Evolutionary conservation across 768 basidiomycete genomes (phyloP).

Genomic region (Leccinum uliginosum): DNA sequence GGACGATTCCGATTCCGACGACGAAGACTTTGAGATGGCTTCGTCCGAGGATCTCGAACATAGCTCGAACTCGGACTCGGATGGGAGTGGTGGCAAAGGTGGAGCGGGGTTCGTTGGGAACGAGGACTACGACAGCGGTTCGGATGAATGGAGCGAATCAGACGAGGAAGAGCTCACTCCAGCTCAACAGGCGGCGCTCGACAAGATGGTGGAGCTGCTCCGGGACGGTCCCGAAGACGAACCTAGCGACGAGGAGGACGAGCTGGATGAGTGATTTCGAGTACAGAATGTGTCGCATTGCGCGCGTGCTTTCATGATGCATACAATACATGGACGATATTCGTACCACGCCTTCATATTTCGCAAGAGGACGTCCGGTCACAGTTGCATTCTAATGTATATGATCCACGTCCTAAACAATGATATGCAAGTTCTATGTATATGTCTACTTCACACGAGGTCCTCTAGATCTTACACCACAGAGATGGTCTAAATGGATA

Average conservation of each 20-base stretch:
- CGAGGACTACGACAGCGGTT: conserved; percentile 29
- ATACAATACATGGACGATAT: no score
- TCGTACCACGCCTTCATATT: no score
- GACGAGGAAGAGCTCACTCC: conserved; percentile 48
- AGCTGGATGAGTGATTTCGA: conserved; percentile 41
- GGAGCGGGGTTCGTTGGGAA: conserved; percentile 21
- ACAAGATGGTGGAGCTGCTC: conserved; percentile 64
- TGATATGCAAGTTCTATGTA: neutral
- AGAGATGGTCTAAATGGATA: no score
- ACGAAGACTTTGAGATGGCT: conserved; percentile 31
- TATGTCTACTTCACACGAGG: neutral
- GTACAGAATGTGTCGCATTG: neutral
- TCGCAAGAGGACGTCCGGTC: no score
- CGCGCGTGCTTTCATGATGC: neutral
- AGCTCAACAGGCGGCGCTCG: conserved; percentile 52
- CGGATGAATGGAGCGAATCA: conserved; percentile 29
- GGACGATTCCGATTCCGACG: conserved; percentile 34
- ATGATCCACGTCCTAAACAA: neutral
- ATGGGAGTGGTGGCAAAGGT: conserved; percentile 22
- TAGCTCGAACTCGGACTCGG: conserved; percentile 33
- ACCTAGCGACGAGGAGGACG: conserved; percentile 39
- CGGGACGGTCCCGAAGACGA: conserved; percentile 46
- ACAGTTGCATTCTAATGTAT: no score
- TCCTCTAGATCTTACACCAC: neutral
- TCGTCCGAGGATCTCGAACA: conserved; percentile 45